Base-by-base conservation (phyloP, 495 filamentous ascomycete species). In the Hypoxylon rickii region DNA sequence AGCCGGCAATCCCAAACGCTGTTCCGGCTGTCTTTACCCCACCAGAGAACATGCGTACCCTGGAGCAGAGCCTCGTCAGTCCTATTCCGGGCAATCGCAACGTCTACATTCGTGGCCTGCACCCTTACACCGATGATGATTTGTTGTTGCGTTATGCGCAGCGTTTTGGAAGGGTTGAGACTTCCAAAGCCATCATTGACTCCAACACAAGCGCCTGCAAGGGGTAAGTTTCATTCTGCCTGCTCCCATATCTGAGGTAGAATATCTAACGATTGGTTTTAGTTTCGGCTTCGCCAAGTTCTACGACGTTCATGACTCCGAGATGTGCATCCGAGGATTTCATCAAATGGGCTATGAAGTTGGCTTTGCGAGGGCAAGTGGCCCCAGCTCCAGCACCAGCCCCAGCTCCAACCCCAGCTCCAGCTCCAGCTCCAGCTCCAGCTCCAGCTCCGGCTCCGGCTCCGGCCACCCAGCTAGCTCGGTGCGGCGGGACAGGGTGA, bases 221-320 rank as follows among this genome's bases (percentile, higher is more conserved):
- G 77, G 94, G 94, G 93, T 95, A 75, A 63, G 79, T 73, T 19
- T 8, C 40, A 31, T 24, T 26, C 20, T 10, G 2, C n/a, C 13
- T 41, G 8, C 11, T 12, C 4, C 10, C 17, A 39, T 37, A 16
- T 39, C 38, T n/a, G 1, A 38, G 12, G 18, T 20, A 33, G 26
- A 33, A 47, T 67, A 33, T 65, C 51, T 64, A 29, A 73, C 33
- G 20, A 2, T 19, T n/a, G 19, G 24, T 42, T 52, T 1, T 47
- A 96, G 94, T 2, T 98, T 96, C 66, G 95, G 95, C 0, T 99
- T 99, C 70, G 91, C 96, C 63, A 92, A 93, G 69, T 99, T 92
- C 68, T 86, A 81, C 72, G 87, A 87, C 62, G 88, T 89, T 63
- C 84, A 86, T 19, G 88, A 96, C 55, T 95, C 93, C 12, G 91